Evolutionary conservation across 306 rosid species (phyloP).

Genomic region (Trifolium dubium): DNA sequence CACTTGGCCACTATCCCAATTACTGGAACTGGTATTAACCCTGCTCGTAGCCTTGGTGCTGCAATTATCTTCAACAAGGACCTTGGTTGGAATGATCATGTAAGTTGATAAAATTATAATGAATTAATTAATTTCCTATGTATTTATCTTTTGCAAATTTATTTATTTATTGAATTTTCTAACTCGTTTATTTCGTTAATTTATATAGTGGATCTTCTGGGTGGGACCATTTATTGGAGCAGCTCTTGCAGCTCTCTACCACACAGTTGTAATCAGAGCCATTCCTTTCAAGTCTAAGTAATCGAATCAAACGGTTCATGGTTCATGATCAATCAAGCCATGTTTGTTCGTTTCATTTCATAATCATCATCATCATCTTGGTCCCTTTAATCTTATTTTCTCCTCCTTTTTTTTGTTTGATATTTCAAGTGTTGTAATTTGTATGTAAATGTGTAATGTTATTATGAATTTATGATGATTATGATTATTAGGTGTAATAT

Average conservation of each 20-base stretch:
- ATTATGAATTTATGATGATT: conserved; percentile 18
- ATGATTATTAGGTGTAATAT: conserved; percentile 28
- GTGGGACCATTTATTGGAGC: conserved; percentile 66
- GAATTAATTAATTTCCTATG: background rate
- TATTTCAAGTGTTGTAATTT: conserved; percentile 35
- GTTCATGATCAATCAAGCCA: conserved; percentile 16
- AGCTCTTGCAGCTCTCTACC: conserved; percentile 58
- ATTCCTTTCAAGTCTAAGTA: conserved; percentile 63
- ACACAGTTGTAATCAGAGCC: conserved; percentile 57
- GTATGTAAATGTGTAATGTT: conserved; percentile 48
- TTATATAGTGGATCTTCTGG: conserved; percentile 62
- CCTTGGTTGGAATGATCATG: conserved; percentile 58
- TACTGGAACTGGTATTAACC: conserved; percentile 64
- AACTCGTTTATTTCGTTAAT: background rate
- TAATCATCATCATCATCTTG: background rate
- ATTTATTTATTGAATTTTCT: background rate
- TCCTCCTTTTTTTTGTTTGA: background rate
- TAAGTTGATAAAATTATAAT: background rate
- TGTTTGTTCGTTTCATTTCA: conserved; percentile 43
- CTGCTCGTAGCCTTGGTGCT: conserved; percentile 63
- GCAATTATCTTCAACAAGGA: conserved; percentile 60
- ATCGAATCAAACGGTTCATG: conserved; percentile 31
- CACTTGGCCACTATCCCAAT: conserved; percentile 63
- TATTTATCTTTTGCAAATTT: background rate
- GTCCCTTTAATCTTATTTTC: background rate